phyloP scores from a whole-genome alignment of 352 stramenopile genomes.

The Blastocystis sp. region DNA sequence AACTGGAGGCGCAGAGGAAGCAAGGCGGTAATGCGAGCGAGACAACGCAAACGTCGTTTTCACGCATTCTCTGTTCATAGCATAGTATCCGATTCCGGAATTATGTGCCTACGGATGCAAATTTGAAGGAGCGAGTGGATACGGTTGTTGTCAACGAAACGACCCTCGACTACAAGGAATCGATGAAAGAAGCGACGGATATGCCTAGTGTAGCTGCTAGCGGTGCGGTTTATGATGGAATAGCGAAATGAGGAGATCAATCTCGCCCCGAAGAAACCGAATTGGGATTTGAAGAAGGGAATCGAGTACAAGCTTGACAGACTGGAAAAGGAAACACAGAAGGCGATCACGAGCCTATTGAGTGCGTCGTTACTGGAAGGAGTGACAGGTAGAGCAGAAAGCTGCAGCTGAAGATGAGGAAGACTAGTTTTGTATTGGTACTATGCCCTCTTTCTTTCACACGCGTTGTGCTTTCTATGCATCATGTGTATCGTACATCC shows the following conservation, averaged over 20 bases:
- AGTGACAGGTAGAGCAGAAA: constrained; percentile 35
- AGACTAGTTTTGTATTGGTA: neutral
- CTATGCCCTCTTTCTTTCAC: no score
- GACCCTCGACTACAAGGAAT: constrained; percentile 11
- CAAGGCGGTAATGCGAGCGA: neutral
- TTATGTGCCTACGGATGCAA: constrained; percentile 46
- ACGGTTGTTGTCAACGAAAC: constrained; percentile 21
- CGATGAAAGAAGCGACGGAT: constrained; percentile 33
- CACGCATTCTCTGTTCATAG: neutral
- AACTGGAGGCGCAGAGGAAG: constrained; percentile 31
- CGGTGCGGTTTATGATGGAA: neutral
- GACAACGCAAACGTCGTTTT: neutral
- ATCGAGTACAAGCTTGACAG: constrained; percentile 61
- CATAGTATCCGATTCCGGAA: constrained; percentile 61
- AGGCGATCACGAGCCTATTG: constrained; percentile 30
- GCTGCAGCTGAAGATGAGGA: constrained; percentile 13
- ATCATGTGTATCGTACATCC: no score
- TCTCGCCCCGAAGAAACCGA: constrained; percentile 60
- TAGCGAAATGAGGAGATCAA: constrained; percentile 64
- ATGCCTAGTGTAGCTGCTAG: constrained; percentile 22
- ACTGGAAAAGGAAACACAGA: constrained; percentile 46
- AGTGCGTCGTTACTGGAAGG: neutral
- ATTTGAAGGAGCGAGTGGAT: constrained; percentile 45
- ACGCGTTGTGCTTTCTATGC: no score
- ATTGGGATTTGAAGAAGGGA: constrained; percentile 62